A percentile compares a stretch with the other conserved stretches of the same genome.
These are phyloP conservation scores for Bolboschoenus planiculmis DNA, from an alignment of 176 grass and related monocot species.

Conservation along the genomic window DNA sequence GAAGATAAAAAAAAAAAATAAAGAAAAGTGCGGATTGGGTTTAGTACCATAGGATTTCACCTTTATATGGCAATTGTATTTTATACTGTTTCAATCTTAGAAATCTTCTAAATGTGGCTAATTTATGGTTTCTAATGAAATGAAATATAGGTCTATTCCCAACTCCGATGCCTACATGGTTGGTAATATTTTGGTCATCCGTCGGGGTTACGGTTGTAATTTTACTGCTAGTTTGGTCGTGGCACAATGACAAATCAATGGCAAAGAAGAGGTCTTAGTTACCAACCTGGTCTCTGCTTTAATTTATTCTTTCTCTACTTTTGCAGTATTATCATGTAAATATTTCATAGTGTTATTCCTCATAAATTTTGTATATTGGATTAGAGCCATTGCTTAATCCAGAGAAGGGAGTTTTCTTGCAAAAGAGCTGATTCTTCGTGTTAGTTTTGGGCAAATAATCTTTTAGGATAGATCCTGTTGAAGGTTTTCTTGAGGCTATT, in stretches of 20 bases:
- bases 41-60: background rate
- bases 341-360: slow-evolving; percentile 26
- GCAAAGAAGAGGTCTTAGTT: slow-evolving; percentile 60
- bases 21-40: background rate
- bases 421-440: background rate
- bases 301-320: slow-evolving; percentile 35
- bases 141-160: slow-evolving; percentile 72
- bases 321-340: slow-evolving; percentile 59
- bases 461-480: background rate
- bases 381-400: slow-evolving; percentile 24
- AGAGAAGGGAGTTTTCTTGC: slow-evolving; percentile 6
- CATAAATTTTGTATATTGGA: slow-evolving; percentile 56
- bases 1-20: background rate
- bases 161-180: slow-evolving; percentile 67
- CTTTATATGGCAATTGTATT: background rate
- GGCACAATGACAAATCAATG: slow-evolving; percentile 63
- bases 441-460: background rate
- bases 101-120: background rate
- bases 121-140: background rate
- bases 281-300: slow-evolving; percentile 10
- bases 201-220: slow-evolving; percentile 33
- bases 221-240: slow-evolving; percentile 76
- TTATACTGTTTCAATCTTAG: background rate
- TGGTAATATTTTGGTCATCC: slow-evolving; percentile 60
- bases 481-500: background rate